Evolutionary conservation across 2,329 filamentous ascomycete species (phyloP).

Genomic region (Tolypocladium cylindrosporum): DNA sequence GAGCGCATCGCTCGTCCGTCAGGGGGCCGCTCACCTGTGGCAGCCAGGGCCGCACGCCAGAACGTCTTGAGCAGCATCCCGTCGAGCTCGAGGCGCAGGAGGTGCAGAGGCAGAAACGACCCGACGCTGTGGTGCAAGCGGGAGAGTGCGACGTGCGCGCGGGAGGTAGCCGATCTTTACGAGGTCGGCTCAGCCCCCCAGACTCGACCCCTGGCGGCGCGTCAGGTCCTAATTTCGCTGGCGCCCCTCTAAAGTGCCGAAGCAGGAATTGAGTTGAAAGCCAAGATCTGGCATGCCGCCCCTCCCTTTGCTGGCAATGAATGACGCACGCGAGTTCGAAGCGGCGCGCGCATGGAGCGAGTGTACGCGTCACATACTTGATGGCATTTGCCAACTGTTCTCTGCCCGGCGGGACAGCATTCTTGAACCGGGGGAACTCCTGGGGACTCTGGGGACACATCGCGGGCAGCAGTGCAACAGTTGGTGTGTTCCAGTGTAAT

Average conservation of each 20-base stretch:
- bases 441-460: too few species aligned
- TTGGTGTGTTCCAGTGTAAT: not conserved
- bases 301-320: not conserved
- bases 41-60: conserved; percentile 17
- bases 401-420: too few species aligned
- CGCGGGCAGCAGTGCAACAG: too few species aligned
- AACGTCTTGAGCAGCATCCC: conserved; percentile 19
- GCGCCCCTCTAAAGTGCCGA: not conserved
- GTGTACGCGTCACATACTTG: not conserved
- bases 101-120: not conserved
- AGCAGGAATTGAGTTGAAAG: not conserved
- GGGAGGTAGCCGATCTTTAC: not conserved
- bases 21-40: conserved; percentile 13
- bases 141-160: too few species aligned
- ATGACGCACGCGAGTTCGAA: not conserved
- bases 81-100: not conserved
- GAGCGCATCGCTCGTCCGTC: not conserved
- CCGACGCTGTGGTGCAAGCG: not conserved
- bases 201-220: not conserved
- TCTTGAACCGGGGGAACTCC: too few species aligned
- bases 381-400: not conserved
- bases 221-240: not conserved
- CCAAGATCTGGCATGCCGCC: not conserved
- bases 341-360: not conserved
- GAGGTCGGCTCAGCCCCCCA: not conserved